Percentiles rank a stretch among this genome's conserved stretches.
Evolutionary conservation across 2,329 filamentous ascomycete species (phyloP).

Genomic region (Triangularia setosa): DNA sequence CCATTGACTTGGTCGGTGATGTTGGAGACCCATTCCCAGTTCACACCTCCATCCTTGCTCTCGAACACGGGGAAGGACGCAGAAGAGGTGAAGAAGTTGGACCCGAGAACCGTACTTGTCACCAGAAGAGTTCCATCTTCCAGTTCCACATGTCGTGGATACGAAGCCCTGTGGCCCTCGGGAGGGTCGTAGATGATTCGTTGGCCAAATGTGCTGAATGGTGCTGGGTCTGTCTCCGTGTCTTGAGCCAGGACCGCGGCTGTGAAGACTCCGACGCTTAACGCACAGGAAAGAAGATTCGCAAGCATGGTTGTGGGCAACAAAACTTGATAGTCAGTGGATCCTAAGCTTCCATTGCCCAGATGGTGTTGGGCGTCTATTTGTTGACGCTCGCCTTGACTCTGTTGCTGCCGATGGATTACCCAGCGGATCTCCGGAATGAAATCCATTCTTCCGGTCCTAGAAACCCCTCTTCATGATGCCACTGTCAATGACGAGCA

Average conservation of each 20-base stretch:
- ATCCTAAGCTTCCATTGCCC: neutral
- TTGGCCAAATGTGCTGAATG: conserved; percentile 15
- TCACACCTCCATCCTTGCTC: conserved; percentile 49
- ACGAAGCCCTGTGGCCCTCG: conserved; percentile 10
- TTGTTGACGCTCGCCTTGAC: neutral
- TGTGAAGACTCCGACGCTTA: neutral
- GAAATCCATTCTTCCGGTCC: neutral
- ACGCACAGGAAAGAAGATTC: neutral
- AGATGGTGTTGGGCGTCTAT: neutral
- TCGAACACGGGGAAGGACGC: conserved; percentile 48
- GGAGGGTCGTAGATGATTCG: conserved; percentile 22
- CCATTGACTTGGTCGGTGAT: conserved; percentile 61
- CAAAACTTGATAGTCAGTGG: neutral
- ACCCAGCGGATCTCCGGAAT: neutral
- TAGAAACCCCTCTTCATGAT: neutral
- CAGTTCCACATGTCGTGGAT: conserved; percentile 22
- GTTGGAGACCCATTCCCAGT: conserved; percentile 59
- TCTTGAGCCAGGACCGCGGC: neutral
- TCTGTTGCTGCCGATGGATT: neutral
- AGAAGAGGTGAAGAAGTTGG: neutral
- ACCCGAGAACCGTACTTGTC: conserved; percentile 14
- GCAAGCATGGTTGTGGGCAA: neutral
- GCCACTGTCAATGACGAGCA: neutral
- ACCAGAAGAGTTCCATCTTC: conserved; percentile 25
- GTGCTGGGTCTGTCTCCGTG: neutral